Conservation (phyloP, 768 basidiomycete species). For the Galerina sulciceps region DNA sequence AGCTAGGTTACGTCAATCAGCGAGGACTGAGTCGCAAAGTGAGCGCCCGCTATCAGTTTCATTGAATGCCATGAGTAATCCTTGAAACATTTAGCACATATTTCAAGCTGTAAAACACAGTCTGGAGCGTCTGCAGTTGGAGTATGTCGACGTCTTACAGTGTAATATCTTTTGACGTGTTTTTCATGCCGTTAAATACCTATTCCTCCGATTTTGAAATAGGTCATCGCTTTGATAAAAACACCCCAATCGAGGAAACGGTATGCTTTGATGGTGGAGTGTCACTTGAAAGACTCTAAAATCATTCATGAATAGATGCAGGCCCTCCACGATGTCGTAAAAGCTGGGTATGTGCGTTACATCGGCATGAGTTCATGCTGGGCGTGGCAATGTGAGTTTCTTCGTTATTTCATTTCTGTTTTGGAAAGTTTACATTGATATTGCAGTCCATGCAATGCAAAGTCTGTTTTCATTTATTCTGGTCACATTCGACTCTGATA, state of each 20-base stretch:
- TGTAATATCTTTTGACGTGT: constrained; percentile 34
- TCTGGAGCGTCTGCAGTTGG: constrained; percentile 70
- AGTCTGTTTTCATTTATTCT: constrained; percentile 32
- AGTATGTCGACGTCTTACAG: constrained; percentile 79
- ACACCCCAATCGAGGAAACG: constrained; percentile 64
- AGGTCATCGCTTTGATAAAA: constrained; percentile 60
- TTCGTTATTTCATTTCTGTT: neutral
- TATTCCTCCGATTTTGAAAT: constrained; percentile 5
- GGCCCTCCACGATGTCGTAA: constrained; percentile 68
- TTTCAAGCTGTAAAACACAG: constrained; percentile 69
- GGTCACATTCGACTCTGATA: neutral
- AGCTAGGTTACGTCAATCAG: constrained; percentile 57
- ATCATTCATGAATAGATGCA: constrained; percentile 50
- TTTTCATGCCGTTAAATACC: constrained; percentile 11
- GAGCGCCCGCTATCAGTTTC: constrained; percentile 17
- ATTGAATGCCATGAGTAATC: neutral
- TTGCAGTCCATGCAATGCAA: constrained; percentile 59
- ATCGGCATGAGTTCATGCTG: constrained; percentile 62
- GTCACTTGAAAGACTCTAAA: neutral
- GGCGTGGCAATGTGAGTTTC: constrained; percentile 56
- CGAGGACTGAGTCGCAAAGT: constrained; percentile 46
- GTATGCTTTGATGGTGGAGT: constrained; percentile 23
- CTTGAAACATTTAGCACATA: constrained; percentile 56
- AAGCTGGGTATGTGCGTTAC: constrained; percentile 66
- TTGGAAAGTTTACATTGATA: neutral